Evolutionary conservation across 306 rosid species (phyloP), one percentile per base, ranked within the genome.

Genomic region (Canavalia gladiata): DNA sequence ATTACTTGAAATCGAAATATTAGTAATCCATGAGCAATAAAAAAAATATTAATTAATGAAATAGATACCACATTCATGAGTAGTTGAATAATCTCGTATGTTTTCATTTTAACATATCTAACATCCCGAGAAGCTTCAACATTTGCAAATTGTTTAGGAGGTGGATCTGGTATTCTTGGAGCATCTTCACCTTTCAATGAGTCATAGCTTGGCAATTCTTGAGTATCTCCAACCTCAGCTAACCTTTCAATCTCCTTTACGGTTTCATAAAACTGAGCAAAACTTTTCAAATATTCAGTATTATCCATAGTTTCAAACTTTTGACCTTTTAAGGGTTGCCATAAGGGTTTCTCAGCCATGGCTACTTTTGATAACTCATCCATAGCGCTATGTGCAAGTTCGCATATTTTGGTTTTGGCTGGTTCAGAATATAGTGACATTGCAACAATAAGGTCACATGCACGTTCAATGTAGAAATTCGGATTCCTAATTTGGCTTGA

Each of bases 21-120:
- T 64, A 51, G 7, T 68, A 56, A 55, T 68, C 35, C 3, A 46
- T 18, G 28, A 43, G 34, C 18, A 58, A 1, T 4, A 0, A 4
- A 11, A 6, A 12, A 2, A 70, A 4, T 5, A 43, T 37, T 37
- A 7, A 49, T 10, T 5, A 49, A 45, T 2, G 8, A 42, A 11
- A 49, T 31, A 42, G 13, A 5, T 76, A 86, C 92, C 87, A 68
- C 60, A 68, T 86, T 71, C 92, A 89, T 84, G 51, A 86, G 72
- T 81, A 82, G 6, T 52, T 76, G 84, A 29, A 87, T 81, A 55
- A 86, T 25, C 8, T 67, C 8, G 2, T n/a, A 1, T 30, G 88
- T 67, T 11, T 39, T 76, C 74, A 76, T 68, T 62, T 55, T 71
- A 60, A 89, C 39, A 43, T 5, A n/a, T 11, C 28, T 59, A 58